Conservation (phyloP, 345 rosid genomes). For the Schrenkiella parvula region DNA sequence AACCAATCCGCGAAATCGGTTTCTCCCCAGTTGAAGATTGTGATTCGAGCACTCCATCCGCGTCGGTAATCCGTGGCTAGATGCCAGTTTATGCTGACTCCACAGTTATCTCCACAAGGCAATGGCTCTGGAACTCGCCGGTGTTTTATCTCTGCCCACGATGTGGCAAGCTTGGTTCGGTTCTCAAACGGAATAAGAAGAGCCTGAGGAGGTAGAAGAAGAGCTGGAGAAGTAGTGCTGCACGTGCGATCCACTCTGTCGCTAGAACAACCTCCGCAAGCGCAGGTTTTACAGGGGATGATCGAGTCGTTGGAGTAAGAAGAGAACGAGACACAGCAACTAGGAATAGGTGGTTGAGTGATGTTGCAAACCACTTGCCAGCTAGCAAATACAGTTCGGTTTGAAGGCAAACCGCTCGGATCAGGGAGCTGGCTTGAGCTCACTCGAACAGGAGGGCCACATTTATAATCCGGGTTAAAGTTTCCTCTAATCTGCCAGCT, state of each 20-base stretch:
- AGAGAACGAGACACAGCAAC: conserved; percentile 90
- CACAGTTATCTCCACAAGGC: conserved; percentile 92
- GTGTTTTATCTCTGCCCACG: conserved; percentile 75
- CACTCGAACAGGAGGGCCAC: conserved; percentile 81
- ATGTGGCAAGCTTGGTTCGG: conserved; percentile 48
- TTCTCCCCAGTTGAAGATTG: conserved; percentile 91
- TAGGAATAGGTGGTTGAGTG: conserved; percentile 58
- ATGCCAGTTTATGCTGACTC: conserved; percentile 95
- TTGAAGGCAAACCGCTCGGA: conserved; percentile 60
- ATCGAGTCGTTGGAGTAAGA: conserved; percentile 85
- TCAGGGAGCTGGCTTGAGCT: conserved; percentile 75
- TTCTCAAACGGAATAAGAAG: conserved; percentile 86
- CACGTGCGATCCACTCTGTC: conserved; percentile 50
- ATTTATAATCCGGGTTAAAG: conserved; percentile 73
- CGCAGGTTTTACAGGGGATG: conserved; percentile 81
- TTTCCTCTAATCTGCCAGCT: conserved; percentile 84
- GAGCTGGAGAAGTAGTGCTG: conserved; percentile 62
- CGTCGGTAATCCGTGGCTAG: conserved; percentile 59
- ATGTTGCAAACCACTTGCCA: conserved; percentile 99
- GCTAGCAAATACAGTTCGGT: conserved; percentile 68
- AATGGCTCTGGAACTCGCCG: conserved; percentile 54
- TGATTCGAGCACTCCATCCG: conserved; percentile 88
- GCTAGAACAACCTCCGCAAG: conserved; percentile 73
- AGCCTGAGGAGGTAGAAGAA: conserved; percentile 77
- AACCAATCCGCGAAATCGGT: conserved; percentile 81